Conservation (phyloP, 495 filamentous ascomycete genomes). For the Halenospora varia region DNA sequence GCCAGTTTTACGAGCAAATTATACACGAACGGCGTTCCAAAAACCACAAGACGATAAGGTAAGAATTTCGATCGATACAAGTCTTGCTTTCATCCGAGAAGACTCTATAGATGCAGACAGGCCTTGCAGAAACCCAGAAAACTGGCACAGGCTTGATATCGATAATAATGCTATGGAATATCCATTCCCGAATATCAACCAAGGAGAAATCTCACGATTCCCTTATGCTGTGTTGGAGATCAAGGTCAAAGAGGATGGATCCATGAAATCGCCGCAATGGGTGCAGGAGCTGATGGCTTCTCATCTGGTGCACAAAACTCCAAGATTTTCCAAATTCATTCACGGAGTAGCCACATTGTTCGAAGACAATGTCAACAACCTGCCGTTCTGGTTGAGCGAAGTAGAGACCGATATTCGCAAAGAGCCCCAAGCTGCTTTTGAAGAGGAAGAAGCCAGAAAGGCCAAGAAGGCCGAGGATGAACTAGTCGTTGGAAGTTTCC, state of each 20-base stretch:
- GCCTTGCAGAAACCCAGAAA: slow-evolving; percentile 79
- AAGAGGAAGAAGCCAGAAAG: slow-evolving; percentile 80
- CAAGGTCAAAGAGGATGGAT: slow-evolving; percentile 71
- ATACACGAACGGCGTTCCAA: slow-evolving; percentile 92
- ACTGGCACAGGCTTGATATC: slow-evolving; percentile 91
- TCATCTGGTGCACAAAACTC: slow-evolving; percentile 84
- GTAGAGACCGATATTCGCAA: slow-evolving; percentile 88
- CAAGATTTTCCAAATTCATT: slow-evolving; percentile 93
- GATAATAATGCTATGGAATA: slow-evolving; percentile 79
- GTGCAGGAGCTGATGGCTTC: slow-evolving; percentile 84
- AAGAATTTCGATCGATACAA: slow-evolving; percentile 87
- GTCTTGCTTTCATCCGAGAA: slow-evolving; percentile 89
- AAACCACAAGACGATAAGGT: slow-evolving; percentile 90
- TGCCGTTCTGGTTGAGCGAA: slow-evolving; percentile 93
- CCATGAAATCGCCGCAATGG: slow-evolving; percentile 73
- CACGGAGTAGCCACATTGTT: slow-evolving; percentile 89
- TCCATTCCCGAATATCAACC: slow-evolving; percentile 78
- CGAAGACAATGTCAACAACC: slow-evolving; percentile 91
- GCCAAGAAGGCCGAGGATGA: slow-evolving; percentile 80
- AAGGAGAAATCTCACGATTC: slow-evolving; percentile 89
- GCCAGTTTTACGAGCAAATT: slow-evolving; percentile 87
- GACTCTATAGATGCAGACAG: slow-evolving; percentile 78
- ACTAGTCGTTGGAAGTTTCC: slow-evolving; percentile 81
- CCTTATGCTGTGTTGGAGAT: slow-evolving; percentile 91
- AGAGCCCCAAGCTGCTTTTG: slow-evolving; percentile 87